Evolutionary conservation across 768 basidiomycete genomes (phyloP).

Genomic region (Butyriboletus loyo): DNA sequence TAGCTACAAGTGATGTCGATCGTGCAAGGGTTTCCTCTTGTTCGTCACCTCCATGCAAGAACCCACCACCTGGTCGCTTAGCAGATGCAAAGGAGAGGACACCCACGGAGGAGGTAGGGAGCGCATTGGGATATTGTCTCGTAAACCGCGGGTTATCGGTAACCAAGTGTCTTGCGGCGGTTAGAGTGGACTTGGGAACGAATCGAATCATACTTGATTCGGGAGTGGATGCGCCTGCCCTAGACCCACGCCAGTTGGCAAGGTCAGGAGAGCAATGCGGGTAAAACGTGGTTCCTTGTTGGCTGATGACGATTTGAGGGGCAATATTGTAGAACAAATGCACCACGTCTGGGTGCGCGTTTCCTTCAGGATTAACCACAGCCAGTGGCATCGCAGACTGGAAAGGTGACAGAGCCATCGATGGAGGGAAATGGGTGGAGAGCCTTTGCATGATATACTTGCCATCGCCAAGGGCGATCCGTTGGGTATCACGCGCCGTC

Average conservation of each 20-base stretch:
- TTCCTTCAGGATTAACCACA: conserved; percentile 1
- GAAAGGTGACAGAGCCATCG: conserved; percentile 16
- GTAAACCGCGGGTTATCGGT: conserved; percentile 10
- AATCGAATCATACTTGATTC: conserved; percentile 29
- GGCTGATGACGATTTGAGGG: conserved; percentile 34
- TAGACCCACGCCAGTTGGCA: conserved; percentile 33
- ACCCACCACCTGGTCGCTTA: conserved; percentile 45
- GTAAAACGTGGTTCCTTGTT: conserved; percentile 39
- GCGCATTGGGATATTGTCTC: conserved; percentile 11
- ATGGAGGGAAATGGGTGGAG: conserved; percentile 3
- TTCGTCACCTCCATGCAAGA: conserved; percentile 43
- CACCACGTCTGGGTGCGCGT: too few species aligned
- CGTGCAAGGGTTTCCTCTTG: conserved; percentile 45
- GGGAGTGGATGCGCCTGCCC: conserved; percentile 1
- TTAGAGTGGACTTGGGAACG: conserved; percentile 29
- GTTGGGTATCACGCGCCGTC: conserved; percentile 36
- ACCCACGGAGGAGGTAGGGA: conserved; percentile 32
- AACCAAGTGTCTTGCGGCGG: conserved; percentile 30
- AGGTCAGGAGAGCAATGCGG: conserved; percentile 37
- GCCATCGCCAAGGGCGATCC: conserved; percentile 39
- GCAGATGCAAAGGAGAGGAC: conserved; percentile 44
- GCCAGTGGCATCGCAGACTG: conserved; percentile 8
- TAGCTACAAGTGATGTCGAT: conserved; percentile 39
- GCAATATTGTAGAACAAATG: conserved; percentile 34
- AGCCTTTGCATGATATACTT: conserved; percentile 35